phyloP scores from a whole-genome alignment of 148 eudicot genomes.

The Rhododendron ovatum region DNA sequence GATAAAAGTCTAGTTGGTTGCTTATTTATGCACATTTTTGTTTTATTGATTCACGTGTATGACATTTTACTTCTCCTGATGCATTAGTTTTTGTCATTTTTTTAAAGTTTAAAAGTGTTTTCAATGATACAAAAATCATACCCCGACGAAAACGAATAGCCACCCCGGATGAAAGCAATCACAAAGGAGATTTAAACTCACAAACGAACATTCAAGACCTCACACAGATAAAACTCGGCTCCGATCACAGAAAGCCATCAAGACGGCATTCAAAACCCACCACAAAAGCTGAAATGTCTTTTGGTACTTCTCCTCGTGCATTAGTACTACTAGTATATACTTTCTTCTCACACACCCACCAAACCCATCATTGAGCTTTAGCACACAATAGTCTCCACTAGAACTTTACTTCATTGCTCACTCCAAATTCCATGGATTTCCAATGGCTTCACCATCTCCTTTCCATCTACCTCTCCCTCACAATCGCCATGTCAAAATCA shows the following conservation, averaged over 20 bases:
- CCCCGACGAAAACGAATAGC: too few relatives aligned
- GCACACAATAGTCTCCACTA: neutral
- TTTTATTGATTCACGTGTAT: neutral
- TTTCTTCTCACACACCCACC: neutral
- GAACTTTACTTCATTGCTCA: neutral
- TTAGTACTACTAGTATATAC: neutral
- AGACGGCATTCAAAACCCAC: too few relatives aligned
- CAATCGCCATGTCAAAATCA: neutral
- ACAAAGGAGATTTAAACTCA: too few relatives aligned
- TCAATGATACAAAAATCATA: too few relatives aligned
- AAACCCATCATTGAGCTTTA: neutral
- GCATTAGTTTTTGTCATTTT: too few relatives aligned
- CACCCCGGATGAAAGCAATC: too few relatives aligned
- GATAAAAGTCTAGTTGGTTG: neutral
- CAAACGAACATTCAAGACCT: too few relatives aligned
- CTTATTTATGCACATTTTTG: neutral
- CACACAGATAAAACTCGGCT: too few relatives aligned
- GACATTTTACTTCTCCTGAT: neutral
- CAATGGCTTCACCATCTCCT: constrained; percentile 11
- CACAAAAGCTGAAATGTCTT: too few relatives aligned
- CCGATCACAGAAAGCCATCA: too few relatives aligned
- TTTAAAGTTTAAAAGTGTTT: too few relatives aligned
- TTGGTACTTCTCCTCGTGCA: too few relatives aligned
- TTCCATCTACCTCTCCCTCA: constrained; percentile 19
- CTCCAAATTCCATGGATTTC: neutral